Evolutionary conservation across 75 land plant genomes (phyloP), one percentile per base, ranked within the genome.

Genomic region (Azolla pinnata): DNA sequence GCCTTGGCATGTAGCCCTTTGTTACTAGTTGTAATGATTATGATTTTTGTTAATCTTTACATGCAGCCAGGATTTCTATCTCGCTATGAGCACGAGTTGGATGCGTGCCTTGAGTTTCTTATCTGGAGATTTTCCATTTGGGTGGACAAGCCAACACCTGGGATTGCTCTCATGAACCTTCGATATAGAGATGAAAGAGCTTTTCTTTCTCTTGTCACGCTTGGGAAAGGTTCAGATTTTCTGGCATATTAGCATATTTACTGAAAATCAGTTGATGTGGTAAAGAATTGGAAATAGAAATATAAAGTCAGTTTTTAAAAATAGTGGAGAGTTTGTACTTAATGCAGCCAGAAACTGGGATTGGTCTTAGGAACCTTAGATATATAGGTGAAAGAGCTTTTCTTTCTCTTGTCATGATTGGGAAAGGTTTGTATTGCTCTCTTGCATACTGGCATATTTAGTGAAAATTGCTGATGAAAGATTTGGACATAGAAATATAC

Each of bases 121-220:
- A 83, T 93, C 53, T 93, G 96, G 96, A 68, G 96, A 33, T 93
- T 93, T 54, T 93, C 98, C 0, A 85, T 93, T 32, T 93, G 96
- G 90, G 90, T 85, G 21, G 98, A 93, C 68, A 86, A 84, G 72
- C 98, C 98, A 1, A 93, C 96, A 30, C 96, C 98, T 12, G 96
- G 98, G 26, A 93, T 80, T 77, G 82, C 81, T 25, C 86, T 93
- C 19, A 93, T 93, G 98, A 93, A 93, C 65, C 62, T 93, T 60
- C 75, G 98, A 26, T 93, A 93, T 29, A 71, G 96, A 58, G 83
- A 93, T 71, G 98, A 88, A 68, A 71, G 84, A 18, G 60, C 74
- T 20, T 73, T 31, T 45, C 26, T 42, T 5, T 30, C 60, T 12
- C 64, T 55, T 44, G 31, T 54, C n/a, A 32, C 54, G 10, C 56